Evolutionary conservation across 2,329 filamentous ascomycete species (phyloP).

Genomic region (Stachybotrys chlorohalonatus): DNA sequence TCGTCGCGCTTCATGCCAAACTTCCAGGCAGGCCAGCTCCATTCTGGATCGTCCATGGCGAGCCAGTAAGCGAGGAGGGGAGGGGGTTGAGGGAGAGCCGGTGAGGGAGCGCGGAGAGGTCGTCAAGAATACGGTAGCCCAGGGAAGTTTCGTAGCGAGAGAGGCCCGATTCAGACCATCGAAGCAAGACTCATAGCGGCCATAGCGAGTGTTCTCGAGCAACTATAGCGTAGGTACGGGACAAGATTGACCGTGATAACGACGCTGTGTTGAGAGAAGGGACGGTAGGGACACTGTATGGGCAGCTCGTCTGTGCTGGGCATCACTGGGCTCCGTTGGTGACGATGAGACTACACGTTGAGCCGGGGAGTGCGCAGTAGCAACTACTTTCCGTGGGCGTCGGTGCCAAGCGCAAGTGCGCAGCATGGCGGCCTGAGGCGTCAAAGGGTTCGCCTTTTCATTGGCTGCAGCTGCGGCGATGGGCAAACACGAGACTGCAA

Average conservation of each 20-base stretch:
- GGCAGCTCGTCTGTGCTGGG: conserved; percentile 1
- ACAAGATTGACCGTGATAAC: background rate
- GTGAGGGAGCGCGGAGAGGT: background rate
- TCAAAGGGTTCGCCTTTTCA: conserved; percentile 2
- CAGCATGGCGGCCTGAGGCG: conserved; percentile 14
- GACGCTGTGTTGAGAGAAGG: conserved; percentile 11
- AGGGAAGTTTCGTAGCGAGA: background rate
- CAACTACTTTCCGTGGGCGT: conserved; percentile 13
- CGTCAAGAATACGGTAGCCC: background rate
- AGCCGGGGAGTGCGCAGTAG: conserved; percentile 16
- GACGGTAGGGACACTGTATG: conserved; percentile 10
- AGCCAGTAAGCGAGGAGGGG: conserved; percentile 7
- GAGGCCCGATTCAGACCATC: background rate
- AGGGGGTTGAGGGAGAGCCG: conserved; percentile 5
- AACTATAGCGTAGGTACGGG: conserved; percentile 16
- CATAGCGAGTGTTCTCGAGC: background rate
- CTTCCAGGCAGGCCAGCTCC: conserved; percentile 52
- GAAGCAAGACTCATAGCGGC: background rate
- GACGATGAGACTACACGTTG: conserved; percentile 6
- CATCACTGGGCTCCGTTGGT: conserved; percentile 6
- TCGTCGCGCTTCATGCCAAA: conserved; percentile 53
- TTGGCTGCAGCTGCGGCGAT: conserved; percentile 6
- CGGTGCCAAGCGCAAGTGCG: conserved; percentile 1
- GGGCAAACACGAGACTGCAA: conserved; percentile 11
- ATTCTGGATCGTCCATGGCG: conserved; percentile 44